Evolutionary conservation across 306 rosid species (phyloP), one percentile per base, ranked within the genome.

Genomic region (Fragaria ananassa): DNA sequence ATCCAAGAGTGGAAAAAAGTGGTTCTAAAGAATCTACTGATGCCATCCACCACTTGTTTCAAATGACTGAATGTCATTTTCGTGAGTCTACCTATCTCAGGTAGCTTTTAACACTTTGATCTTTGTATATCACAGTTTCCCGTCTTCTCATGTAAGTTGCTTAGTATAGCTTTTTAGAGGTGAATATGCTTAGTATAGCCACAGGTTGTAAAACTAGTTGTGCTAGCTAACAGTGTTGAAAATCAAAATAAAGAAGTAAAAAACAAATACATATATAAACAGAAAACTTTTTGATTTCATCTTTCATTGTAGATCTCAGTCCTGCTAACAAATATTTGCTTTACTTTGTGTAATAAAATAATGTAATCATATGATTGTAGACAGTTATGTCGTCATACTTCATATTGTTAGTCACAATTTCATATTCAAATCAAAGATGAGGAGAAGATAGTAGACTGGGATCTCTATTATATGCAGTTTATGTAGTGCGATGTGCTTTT

Each of bases 1-100:
- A 79, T 63, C 87, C 74, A 88, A 81, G 75, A 81, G 69, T 37
- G 84, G 79, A 75, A 94, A 85, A 79, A 84, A 93, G 56, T 92
- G 96, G 95, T 81, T 89, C 76, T 85, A 84, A 64, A 90, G 74
- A 87, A 82, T 70, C 68, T 37, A 49, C 5, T 61, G 56, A 60
- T 47, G 7, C 11, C 76, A 64, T 17, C 35, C 69, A 60, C 7
- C 46, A 65, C 75, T 19, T 39, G 18, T 49, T 81, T 63, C 44
- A 46, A 46, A 35, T n/a, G 29, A 70, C 51, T 47, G n/a, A 14
- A 45, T 57, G 62, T 53, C 39, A 44, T 78, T 71, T 37, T 60
- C 78, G 35, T 70, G 45, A 60, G 69, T 70, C 74, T 56, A 72
- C 91, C 81, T 61, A 65, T 74, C 76, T 84, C 81, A 69, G 86